Conservation (phyloP, 2,329 filamentous ascomycete species). For the Penicillium concentricum region DNA sequence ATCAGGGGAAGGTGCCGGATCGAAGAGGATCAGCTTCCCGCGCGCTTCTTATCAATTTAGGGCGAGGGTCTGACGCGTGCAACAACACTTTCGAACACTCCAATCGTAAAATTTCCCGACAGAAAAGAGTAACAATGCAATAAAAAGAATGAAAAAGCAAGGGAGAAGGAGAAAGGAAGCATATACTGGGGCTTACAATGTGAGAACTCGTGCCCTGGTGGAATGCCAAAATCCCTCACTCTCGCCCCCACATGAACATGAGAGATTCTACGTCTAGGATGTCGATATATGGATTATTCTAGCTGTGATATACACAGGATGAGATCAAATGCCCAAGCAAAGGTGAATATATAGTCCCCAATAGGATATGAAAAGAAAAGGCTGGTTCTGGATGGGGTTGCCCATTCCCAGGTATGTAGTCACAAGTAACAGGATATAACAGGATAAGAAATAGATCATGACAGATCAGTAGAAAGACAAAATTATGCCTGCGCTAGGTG, state of each 20-base stretch:
- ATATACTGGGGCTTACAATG: constrained; percentile 1
- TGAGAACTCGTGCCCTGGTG: constrained; percentile 8
- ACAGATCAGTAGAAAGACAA: constrained; percentile 16
- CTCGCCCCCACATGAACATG: constrained; percentile 7
- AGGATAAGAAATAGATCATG: constrained; percentile 17
- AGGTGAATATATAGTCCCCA: constrained; percentile 1
- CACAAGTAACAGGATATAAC: constrained; percentile 12
- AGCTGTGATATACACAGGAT: constrained; percentile 8
- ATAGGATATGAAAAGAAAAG: constrained; percentile 8
- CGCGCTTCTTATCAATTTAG: constrained; percentile 29
- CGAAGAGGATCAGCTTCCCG: constrained; percentile 25
- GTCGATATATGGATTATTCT: constrained; percentile 1
- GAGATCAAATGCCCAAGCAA: background rate
- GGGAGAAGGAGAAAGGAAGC: constrained; percentile 10
- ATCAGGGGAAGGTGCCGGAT: constrained; percentile 25
- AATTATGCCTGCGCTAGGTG: constrained; percentile 1
- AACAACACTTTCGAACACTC: constrained; percentile 18
- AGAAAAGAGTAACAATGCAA: background rate
- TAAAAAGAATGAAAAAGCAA: constrained; percentile 10
- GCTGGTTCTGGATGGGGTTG: constrained; percentile 1
- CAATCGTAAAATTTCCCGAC: constrained; percentile 2
- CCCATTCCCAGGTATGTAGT: constrained; percentile 4
- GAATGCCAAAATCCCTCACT: constrained; percentile 20
- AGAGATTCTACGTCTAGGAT: constrained; percentile 13
- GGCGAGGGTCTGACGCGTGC: constrained; percentile 29